A percentile compares a stretch with the other conserved stretches of the same genome.
Conservation (phyloP, 495 filamentous ascomycete species). For the Articulospora tetracladia region DNA sequence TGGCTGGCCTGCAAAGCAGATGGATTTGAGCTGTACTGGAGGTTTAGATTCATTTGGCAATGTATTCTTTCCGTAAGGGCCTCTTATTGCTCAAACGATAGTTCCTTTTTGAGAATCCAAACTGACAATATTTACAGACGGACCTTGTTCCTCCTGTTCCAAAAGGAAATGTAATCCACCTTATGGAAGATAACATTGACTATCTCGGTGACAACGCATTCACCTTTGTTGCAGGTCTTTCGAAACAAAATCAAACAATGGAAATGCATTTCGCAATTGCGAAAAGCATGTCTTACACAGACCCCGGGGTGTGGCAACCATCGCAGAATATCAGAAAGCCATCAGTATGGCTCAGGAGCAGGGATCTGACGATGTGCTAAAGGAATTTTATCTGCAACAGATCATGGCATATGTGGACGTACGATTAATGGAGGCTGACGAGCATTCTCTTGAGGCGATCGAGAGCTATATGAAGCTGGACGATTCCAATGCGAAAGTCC, state of each 20-base stretch:
- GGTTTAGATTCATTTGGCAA: slow-evolving; percentile 8
- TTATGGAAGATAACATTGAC: neutral
- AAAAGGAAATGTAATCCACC: neutral
- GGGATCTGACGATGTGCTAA: neutral
- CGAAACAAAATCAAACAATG: slow-evolving; percentile 4
- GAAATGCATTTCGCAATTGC: slow-evolving; percentile 13
- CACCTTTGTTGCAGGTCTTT: slow-evolving; percentile 9
- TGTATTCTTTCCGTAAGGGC: slow-evolving; percentile 10
- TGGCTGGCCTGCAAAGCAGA: slow-evolving; percentile 3
- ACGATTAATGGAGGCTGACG: neutral
- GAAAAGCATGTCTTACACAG: slow-evolving; percentile 4
- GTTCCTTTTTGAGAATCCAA: neutral
- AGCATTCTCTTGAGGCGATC: slow-evolving; percentile 8
- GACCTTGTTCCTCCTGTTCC: slow-evolving; percentile 7
- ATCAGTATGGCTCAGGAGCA: slow-evolving; percentile 11
- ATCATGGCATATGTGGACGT: slow-evolving; percentile 1
- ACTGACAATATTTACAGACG: slow-evolving; percentile 6
- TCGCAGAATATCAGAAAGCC: slow-evolving; percentile 10
- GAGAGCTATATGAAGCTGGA: slow-evolving; percentile 10
- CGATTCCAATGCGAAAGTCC: slow-evolving; percentile 10
- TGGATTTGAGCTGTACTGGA: slow-evolving; percentile 7
- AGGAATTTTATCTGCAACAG: slow-evolving; percentile 7
- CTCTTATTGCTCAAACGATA: slow-evolving; percentile 1
- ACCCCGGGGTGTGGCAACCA: neutral
- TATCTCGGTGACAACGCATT: slow-evolving; percentile 6